Base-by-base conservation (phyloP, 2,329 filamentous ascomycete species). In the Albifimbria verrucaria region DNA sequence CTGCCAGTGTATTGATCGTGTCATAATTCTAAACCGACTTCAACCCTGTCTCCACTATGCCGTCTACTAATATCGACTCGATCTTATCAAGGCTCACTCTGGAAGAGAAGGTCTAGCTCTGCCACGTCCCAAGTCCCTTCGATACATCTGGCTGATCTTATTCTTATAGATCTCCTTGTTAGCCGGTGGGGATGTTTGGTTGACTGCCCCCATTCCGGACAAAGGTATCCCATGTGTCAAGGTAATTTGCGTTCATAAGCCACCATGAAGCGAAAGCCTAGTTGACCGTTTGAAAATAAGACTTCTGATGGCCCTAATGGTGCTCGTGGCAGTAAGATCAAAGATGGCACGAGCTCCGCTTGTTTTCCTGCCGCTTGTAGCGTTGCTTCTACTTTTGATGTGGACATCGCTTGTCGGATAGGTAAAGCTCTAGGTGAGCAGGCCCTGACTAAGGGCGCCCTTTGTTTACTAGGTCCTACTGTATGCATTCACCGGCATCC, bases 361-460 rank as follows among this genome's bases (percentile, higher is more conserved):
- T 48, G 46, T 20, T 48, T 48, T 26, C 46, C 46, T 28, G 46
- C 46, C 12, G 46, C 46, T 11, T 48, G 23, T 10, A 28, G 46
- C 18, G 20, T 48, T 15, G 46, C 46, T 15, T 48, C 46, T 2
- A 48, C 46, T 3, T 48, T 48, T 15, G 46, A 48, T 36, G 18
- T 36, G 17, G 26, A 36, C 9, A 24, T 48, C 5, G 25, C 46
- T 6, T 20, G 26, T 17, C 46, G 46, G 21, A 26, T 48, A 18
- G 46, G 46, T 22, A 20, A 18, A 4, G 46, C 46, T 10, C 20
- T 48, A n/a, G 46, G 23, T n/a, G 46, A 48, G 21, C 25, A 48
- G 46, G 36, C 46, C 25, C 32, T 20, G 46, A 48, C 46, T n/a
- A 48, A 48, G 10, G 46, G 46, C n/a, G 46, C 46, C n/a, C 46